Evolutionary conservation across 2,329 filamentous ascomycete species (phyloP).

Genomic region (Aspergillus cejpii): DNA sequence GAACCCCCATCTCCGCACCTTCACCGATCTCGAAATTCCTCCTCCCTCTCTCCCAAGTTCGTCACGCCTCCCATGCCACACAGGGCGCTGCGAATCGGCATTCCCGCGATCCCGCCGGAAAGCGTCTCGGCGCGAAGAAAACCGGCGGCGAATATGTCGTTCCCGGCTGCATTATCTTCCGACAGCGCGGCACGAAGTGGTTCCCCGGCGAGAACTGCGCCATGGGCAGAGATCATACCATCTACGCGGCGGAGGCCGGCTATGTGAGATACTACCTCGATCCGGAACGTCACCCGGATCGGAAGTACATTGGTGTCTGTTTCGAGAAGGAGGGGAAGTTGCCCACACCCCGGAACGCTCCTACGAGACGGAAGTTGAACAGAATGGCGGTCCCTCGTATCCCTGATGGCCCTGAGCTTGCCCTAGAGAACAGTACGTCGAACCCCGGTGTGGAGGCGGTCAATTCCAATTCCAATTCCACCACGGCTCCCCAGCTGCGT

Average conservation of each 20-base stretch:
- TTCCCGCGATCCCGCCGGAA: conserved; percentile 64
- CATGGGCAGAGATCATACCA: conserved; percentile 94
- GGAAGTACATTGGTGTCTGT: conserved; percentile 90
- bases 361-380: conserved; percentile 67
- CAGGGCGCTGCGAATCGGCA: conserved; percentile 61
- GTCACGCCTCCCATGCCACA: conserved; percentile 58
- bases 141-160: conserved; percentile 89
- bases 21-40: conserved; percentile 26
- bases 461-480: conserved; percentile 22
- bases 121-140: conserved; percentile 92
- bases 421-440: conserved; percentile 20
- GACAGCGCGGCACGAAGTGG: conserved; percentile 91
- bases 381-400: conserved; percentile 53
- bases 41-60: conserved; percentile 43
- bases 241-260: conserved; percentile 75
- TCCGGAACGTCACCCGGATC: conserved; percentile 69
- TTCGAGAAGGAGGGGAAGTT: conserved; percentile 76
- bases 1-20: conserved; percentile 21
- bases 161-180: conserved; percentile 95
- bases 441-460: conserved; percentile 21
- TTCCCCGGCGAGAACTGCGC: conserved; percentile 90
- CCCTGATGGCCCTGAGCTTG: conserved; percentile 12
- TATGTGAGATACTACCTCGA: conserved; percentile 98
- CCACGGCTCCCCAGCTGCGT: conserved; percentile 37
- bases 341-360: conserved; percentile 67